These are phyloP conservation scores for Hypoxylon sp. DNA, from an alignment of 2,329 filamentous ascomycete species.

Conservation along the genomic window DNA sequence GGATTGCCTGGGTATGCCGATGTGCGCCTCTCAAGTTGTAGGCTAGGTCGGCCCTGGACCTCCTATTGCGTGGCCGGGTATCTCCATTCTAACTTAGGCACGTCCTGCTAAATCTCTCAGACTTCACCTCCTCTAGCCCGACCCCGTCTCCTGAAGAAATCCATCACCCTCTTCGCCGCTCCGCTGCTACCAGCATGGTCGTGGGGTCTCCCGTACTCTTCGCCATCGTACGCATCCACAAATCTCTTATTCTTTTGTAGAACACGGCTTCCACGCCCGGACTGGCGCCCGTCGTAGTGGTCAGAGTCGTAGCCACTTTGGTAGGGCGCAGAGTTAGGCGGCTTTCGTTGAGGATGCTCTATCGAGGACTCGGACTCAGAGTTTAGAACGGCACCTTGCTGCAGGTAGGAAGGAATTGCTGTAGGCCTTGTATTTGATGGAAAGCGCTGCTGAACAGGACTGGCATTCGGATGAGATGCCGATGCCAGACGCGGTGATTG, in stretches of 20 bases:
- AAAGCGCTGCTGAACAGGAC: slow-evolving; percentile 60
- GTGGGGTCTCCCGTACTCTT: slow-evolving; percentile 69
- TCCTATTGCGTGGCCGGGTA: slow-evolving; percentile 4
- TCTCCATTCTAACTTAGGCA: slow-evolving; percentile 10
- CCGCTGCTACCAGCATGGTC: slow-evolving; percentile 86
- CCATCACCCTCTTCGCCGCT: slow-evolving; percentile 94
- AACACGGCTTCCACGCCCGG: slow-evolving; percentile 65
- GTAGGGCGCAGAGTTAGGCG: slow-evolving; percentile 62
- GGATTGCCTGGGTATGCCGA: slow-evolving; percentile 23
- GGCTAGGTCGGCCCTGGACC: slow-evolving; percentile 11
- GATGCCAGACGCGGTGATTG: slow-evolving; percentile 53
- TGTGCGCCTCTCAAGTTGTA: slow-evolving; percentile 23
- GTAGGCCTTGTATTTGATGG: slow-evolving; percentile 60
- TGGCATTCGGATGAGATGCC: slow-evolving; percentile 51
- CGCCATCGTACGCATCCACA: slow-evolving; percentile 87
- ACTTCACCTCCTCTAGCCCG: slow-evolving; percentile 76
- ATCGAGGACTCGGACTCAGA: slow-evolving; percentile 69
- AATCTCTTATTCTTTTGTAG: slow-evolving; percentile 92
- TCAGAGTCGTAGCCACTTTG: slow-evolving; percentile 62
- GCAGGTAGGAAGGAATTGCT: slow-evolving; percentile 64
- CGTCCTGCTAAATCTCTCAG: slow-evolving; percentile 28
- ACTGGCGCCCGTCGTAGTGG: slow-evolving; percentile 59
- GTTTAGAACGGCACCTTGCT: slow-evolving; percentile 63
- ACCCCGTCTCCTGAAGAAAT: slow-evolving; percentile 93
- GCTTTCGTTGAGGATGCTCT: slow-evolving; percentile 61